Conservation (phyloP, 371 early-diverging fungal species). For the Rhizomucor pusillus region DNA sequence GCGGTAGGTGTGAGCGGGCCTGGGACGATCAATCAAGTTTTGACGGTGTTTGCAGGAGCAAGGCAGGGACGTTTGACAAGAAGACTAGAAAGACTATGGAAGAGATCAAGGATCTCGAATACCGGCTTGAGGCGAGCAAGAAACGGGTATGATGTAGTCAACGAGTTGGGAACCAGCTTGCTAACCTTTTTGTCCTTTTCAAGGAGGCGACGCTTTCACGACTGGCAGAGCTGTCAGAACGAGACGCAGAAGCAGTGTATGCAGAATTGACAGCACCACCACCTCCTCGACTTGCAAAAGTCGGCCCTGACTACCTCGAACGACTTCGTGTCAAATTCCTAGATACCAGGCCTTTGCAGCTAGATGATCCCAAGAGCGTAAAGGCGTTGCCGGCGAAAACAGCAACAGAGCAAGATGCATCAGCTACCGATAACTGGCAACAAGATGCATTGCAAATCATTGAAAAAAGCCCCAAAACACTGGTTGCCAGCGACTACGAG, state of each 20-base stretch:
- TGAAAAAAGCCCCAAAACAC: background rate
- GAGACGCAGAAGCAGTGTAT: slow-evolving; percentile 30
- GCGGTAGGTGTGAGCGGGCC: too few relatives aligned
- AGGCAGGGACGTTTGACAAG: slow-evolving; percentile 11
- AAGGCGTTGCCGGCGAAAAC: background rate
- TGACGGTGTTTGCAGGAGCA: too few relatives aligned
- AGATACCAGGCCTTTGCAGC: slow-evolving; percentile 30
- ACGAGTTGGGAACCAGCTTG: background rate
- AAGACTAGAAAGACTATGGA: slow-evolving; percentile 26
- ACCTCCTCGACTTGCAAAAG: slow-evolving; percentile 16
- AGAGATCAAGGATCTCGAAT: slow-evolving; percentile 31
- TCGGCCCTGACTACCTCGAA: slow-evolving; percentile 46
- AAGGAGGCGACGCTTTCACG: slow-evolving; percentile 4
- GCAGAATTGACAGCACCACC: slow-evolving; percentile 29
- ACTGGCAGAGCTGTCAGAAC: slow-evolving; percentile 19
- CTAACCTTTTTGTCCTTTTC: background rate
- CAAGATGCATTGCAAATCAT: background rate
- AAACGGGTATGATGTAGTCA: slow-evolving; percentile 15
- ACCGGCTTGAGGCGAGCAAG: slow-evolving; percentile 19
- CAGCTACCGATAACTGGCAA: background rate
- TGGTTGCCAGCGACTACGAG: slow-evolving; percentile 40
- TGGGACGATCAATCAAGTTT: background rate
- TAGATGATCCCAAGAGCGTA: background rate
- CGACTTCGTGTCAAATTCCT: slow-evolving; percentile 39
- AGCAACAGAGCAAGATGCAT: background rate